phyloP scores from a whole-genome alignment of 495 filamentous ascomycete species.

The Hypoxylon trugodes region DNA sequence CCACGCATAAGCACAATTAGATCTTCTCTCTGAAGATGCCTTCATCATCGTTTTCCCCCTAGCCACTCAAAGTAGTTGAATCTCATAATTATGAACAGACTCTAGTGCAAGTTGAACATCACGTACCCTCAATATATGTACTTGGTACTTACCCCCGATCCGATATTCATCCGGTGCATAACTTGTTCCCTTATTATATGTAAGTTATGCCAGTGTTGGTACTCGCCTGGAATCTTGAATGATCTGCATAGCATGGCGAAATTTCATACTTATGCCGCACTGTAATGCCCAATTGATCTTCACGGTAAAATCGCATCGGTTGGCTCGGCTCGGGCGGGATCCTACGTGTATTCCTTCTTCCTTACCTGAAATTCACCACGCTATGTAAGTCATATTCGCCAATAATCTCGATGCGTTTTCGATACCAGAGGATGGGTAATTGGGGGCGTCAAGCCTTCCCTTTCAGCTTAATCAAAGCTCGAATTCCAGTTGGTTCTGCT shows the following conservation, averaged over 20 bases:
- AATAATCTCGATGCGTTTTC: not conserved
- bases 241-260: conserved; percentile 14
- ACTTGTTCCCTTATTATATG: not conserved
- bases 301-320: conserved; percentile 14
- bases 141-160: too few relatives aligned
- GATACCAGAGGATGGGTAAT: not conserved
- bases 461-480: conserved; percentile 16
- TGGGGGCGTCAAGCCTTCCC: conserved; percentile 2
- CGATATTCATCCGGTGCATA: too few relatives aligned
- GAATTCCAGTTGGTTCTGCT: not conserved
- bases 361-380: too few relatives aligned
- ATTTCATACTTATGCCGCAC: not conserved
- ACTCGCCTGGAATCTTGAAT: too few relatives aligned
- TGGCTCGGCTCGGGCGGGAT: conserved; percentile 16
- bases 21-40: too few relatives aligned
- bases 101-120: too few relatives aligned
- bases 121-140: too few relatives aligned
- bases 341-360: not conserved
- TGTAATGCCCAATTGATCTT: not conserved
- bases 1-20: too few relatives aligned
- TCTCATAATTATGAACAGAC: too few relatives aligned
- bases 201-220: too few relatives aligned
- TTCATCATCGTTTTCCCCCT: too few relatives aligned
- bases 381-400: not conserved
- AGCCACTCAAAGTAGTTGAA: too few relatives aligned